Percentiles rank a stretch among this genome's conserved stretches.
Conservation (phyloP, 306 rosid genomes). For the Heteromeles arbutifolia region DNA sequence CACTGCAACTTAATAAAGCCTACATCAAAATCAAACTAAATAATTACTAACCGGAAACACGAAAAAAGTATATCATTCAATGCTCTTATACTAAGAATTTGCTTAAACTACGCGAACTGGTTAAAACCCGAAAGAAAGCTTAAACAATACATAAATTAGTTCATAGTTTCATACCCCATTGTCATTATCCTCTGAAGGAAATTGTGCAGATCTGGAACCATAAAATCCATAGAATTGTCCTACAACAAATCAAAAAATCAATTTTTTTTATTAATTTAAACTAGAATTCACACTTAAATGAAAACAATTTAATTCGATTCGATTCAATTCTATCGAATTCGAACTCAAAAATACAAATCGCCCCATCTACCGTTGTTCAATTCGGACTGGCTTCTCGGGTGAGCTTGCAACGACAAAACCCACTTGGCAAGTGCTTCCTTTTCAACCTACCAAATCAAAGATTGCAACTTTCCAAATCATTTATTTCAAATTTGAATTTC, state of each 20-base stretch:
- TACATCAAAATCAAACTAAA: constrained; percentile 13
- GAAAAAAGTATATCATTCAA: neutral
- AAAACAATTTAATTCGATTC: neutral
- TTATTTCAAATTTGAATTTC: neutral
- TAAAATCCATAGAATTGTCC: constrained; percentile 78
- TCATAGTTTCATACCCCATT: constrained; percentile 46
- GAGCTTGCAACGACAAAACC: constrained; percentile 83
- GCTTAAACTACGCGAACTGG: neutral
- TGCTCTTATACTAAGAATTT: neutral
- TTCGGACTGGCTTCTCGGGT: constrained; percentile 33
- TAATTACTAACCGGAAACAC: neutral
- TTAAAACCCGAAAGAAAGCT: neutral
- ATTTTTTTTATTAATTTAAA: neutral
- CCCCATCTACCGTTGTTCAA: constrained; percentile 34
- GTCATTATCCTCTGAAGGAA: constrained; percentile 48
- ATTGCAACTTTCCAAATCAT: neutral
- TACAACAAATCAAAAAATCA: constrained; percentile 33
- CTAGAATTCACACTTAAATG: neutral
- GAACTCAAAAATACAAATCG: neutral
- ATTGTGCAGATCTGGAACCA: constrained; percentile 71
- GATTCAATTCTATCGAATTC: neutral
- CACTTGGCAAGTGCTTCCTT: constrained; percentile 59
- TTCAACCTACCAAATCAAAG: constrained; percentile 38
- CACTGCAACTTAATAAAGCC: constrained; percentile 46
- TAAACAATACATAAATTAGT: neutral